Evolutionary conservation across 2,329 filamentous ascomycete species (phyloP).

Genomic region (Hymenoscyphus linearis): DNA sequence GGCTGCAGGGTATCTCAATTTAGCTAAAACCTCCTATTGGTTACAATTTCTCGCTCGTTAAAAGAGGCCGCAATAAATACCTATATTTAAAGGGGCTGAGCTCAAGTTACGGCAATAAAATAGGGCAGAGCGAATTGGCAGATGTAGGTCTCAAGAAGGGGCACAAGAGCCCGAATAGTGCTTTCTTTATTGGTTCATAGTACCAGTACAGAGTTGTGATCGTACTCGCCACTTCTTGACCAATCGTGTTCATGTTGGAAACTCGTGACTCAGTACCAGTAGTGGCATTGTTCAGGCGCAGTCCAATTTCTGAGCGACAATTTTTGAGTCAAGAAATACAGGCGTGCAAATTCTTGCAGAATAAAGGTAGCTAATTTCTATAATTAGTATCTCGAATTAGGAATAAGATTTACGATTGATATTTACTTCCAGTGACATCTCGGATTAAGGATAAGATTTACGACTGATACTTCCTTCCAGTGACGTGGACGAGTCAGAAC

Average conservation of each 20-base stretch:
- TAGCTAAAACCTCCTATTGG: not conserved
- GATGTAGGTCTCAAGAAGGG: not conserved
- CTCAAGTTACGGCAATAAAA: not conserved
- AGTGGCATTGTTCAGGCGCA: not conserved
- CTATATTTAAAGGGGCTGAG: not conserved
- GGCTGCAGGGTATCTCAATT: not conserved
- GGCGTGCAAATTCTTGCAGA: no score
- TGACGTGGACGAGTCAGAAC: no score
- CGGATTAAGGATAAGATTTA: no score
- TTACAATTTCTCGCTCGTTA: not conserved
- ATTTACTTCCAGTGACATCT: no score
- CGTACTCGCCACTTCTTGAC: not conserved
- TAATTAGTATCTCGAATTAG: no score
- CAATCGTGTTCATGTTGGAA: not conserved
- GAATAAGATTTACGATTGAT: no score
- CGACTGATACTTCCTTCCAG: no score
- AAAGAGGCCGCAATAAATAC: not conserved
- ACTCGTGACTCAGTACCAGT: not conserved
- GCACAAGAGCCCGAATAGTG: not conserved
- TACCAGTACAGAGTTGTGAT: no score
- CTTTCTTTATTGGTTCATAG: not conserved
- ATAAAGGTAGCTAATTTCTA: no score
- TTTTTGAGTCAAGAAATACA: not conserved
- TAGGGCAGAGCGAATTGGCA: not conserved
- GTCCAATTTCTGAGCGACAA: not conserved